Conservation (phyloP, 192 early-diverging fungal species). For the Podila epicladia region DNA sequence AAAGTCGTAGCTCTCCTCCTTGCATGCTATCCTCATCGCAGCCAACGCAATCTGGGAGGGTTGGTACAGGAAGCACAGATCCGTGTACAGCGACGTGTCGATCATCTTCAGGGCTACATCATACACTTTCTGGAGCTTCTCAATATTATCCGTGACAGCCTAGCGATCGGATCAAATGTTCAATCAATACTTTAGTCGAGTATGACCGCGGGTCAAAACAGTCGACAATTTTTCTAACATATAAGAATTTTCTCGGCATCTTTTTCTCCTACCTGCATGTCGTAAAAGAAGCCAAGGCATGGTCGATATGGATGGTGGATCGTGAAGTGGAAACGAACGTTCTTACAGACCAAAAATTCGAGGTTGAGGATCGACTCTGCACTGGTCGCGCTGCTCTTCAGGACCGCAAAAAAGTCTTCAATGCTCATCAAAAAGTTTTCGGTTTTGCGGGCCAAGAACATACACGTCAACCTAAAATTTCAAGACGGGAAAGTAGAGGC, state of each 20-base stretch:
- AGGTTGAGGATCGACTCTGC: constrained; percentile 63
- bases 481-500: background rate
- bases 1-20: constrained; percentile 63
- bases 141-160: constrained; percentile 52
- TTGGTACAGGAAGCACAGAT: constrained; percentile 79
- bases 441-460: constrained; percentile 81
- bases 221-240: too few relatives aligned
- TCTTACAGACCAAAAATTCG: constrained; percentile 58
- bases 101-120: constrained; percentile 63
- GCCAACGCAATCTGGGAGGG: constrained; percentile 82
- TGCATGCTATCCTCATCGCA: constrained; percentile 67
- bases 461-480: constrained; percentile 64
- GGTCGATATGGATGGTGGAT: constrained; percentile 79
- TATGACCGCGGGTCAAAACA: too few relatives aligned
- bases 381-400: constrained; percentile 48
- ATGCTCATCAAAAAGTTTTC: constrained; percentile 79
- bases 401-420: constrained; percentile 71
- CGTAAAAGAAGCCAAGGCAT: constrained; percentile 76
- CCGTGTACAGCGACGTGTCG: constrained; percentile 71
- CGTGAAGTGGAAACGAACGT: constrained; percentile 77
- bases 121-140: constrained; percentile 60
- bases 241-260: too few relatives aligned
- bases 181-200: background rate
- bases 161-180: constrained; percentile 27
- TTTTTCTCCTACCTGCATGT: constrained; percentile 65